A percentile compares a stretch with the other conserved stretches of the same genome.
Evolutionary conservation across 495 filamentous ascomycete species (phyloP).

Genomic region (Hypoxylon trugodes): DNA sequence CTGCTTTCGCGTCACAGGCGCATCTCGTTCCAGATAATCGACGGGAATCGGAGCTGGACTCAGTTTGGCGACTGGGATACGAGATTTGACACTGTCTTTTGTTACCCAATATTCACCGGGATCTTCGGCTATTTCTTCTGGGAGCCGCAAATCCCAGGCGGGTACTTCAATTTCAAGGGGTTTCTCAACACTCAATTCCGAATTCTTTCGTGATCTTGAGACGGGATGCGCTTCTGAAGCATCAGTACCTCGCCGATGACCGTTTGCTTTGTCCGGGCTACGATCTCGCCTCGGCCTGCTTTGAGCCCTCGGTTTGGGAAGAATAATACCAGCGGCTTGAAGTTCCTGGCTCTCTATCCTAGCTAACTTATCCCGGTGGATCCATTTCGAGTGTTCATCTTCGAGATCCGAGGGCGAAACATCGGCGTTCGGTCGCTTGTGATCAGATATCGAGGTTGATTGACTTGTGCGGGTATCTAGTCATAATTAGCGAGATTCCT

Average conservation of each 20-base stretch:
- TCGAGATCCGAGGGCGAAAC: conserved; percentile 12
- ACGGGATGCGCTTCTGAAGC: conserved; percentile 42
- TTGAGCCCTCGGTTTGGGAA: conserved; percentile 67
- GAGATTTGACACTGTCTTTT: conserved; percentile 61
- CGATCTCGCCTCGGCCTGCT: conserved; percentile 64
- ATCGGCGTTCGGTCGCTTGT: conserved; percentile 29
- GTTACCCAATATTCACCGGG: conserved; percentile 54
- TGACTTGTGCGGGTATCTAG: conserved; percentile 21
- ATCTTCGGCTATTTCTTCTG: conserved; percentile 82
- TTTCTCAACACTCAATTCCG: conserved; percentile 48
- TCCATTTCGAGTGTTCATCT: conserved; percentile 81
- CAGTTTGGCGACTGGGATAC: conserved; percentile 82
- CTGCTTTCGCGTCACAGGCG: conserved; percentile 68
- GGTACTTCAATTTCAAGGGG: conserved; percentile 43
- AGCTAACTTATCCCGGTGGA: conserved; percentile 94
- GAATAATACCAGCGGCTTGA: conserved; percentile 81
- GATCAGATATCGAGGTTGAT: conserved; percentile 21
- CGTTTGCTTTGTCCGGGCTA: conserved; percentile 41
- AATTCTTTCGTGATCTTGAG: conserved; percentile 58
- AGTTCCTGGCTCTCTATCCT: conserved; percentile 93
- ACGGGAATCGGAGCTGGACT: conserved; percentile 80
- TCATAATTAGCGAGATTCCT: conserved; percentile 1
- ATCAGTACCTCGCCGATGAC: conserved; percentile 58
- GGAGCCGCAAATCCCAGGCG: conserved; percentile 76
- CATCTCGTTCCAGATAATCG: conserved; percentile 75